phyloP scores from a whole-genome alignment of 208 protist genomes.

The Trypanosoma vivax region DNA sequence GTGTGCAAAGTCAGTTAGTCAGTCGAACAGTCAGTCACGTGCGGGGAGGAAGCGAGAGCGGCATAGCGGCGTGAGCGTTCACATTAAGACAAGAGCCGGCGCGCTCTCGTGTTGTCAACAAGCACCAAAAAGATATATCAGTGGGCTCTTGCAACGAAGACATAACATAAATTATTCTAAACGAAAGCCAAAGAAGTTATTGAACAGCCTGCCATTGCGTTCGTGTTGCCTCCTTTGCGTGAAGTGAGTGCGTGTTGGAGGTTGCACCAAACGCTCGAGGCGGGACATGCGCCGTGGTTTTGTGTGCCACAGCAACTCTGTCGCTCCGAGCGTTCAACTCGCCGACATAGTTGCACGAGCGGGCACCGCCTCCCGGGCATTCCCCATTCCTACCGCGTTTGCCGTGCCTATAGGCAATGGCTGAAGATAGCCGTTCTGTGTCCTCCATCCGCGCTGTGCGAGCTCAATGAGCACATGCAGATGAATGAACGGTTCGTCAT shows the following conservation, averaged over 20 bases:
- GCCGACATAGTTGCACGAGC: slow-evolving; percentile 48
- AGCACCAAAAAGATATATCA: no score
- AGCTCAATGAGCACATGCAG: slow-evolving; percentile 82
- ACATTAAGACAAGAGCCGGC: no score
- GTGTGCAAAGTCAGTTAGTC: no score
- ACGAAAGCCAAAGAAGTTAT: no score
- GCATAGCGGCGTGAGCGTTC: no score
- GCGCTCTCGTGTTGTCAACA: no score
- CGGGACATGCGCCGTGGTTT: not conserved
- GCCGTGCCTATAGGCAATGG: slow-evolving; percentile 77
- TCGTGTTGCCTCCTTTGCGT: no score
- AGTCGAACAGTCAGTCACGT: no score
- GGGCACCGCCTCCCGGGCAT: slow-evolving; percentile 72
- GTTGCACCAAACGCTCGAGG: not conserved
- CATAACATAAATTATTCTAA: no score
- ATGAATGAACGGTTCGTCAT: slow-evolving; percentile 89
- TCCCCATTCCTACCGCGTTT: slow-evolving; percentile 69
- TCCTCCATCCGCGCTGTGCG: slow-evolving; percentile 65
- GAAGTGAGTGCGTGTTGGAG: not conserved
- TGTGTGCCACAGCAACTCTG: slow-evolving; percentile 32
- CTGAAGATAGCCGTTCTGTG: slow-evolving; percentile 81
- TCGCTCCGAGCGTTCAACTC: slow-evolving; percentile 33
- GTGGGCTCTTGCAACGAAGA: no score
- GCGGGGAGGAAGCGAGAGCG: no score
- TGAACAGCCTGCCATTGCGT: no score